Evolutionary conservation across 2,329 filamentous ascomycete genomes (phyloP).

Genomic region (Arthrobotrys musiformis): DNA sequence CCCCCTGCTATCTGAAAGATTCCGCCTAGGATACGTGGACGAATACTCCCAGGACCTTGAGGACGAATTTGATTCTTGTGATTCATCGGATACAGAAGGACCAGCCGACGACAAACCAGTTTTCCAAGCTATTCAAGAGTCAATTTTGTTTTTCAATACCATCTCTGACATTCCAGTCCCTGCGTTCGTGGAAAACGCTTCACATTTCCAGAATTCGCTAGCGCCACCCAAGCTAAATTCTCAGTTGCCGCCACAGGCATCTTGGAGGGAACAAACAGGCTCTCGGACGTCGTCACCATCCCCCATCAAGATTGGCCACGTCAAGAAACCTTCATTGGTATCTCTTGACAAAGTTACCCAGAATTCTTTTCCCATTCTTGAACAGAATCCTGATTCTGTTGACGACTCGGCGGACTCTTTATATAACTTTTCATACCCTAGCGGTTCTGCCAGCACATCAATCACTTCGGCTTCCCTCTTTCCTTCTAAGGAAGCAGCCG

Average conservation of each 20-base stretch:
- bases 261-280: conserved; percentile 3
- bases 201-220: conserved; percentile 25
- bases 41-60: conserved; percentile 23
- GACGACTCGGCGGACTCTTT: conserved; percentile 39
- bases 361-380: conserved; percentile 50
- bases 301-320: conserved; percentile 27
- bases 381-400: conserved; percentile 25
- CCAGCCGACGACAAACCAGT: conserved; percentile 36
- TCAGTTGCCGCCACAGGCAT: neutral
- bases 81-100: conserved; percentile 47
- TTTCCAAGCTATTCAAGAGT: conserved; percentile 48
- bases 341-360: conserved; percentile 41
- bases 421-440: conserved; percentile 43
- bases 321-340: conserved; percentile 55
- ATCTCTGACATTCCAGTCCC: conserved; percentile 50
- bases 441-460: conserved; percentile 47
- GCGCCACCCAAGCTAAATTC: conserved; percentile 43
- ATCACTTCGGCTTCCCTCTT: conserved; percentile 38
- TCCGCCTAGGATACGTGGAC: conserved; percentile 47
- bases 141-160: conserved; percentile 54
- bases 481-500: conserved; percentile 50
- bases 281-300: neutral
- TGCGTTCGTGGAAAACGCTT: conserved; percentile 44
- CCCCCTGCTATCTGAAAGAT: conserved; percentile 45
- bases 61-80: conserved; percentile 42